phyloP scores from a whole-genome alignment of 176 grass and related monocot species.

The Rhynchospora tenuis region DNA sequence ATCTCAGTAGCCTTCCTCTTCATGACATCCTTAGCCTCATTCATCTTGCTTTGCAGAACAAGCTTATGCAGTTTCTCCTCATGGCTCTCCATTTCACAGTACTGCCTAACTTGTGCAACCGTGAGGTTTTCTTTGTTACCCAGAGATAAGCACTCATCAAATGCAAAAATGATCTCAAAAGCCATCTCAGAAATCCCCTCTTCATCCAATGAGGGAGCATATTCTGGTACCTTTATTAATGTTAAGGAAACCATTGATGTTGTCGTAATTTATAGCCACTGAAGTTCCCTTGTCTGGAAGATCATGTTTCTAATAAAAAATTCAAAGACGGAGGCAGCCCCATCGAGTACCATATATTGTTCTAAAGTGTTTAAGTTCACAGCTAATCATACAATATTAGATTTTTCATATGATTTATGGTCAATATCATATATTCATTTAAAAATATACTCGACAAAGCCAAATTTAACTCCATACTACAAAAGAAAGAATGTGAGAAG shows the following conservation, averaged over 20 bases:
- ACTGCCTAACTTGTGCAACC: conserved; percentile 71
- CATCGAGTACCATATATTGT: neutral
- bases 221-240: conserved; percentile 72
- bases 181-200: conserved; percentile 49
- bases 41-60: conserved; percentile 72
- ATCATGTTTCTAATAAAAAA: neutral
- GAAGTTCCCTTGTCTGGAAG: neutral
- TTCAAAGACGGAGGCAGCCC: neutral
- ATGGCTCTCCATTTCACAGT: conserved; percentile 82
- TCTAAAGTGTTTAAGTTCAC: neutral
- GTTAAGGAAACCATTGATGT: conserved; percentile 47
- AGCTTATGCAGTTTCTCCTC: conserved; percentile 81
- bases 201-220: conserved; percentile 72
- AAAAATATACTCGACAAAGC: neutral
- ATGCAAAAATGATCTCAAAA: conserved; percentile 66
- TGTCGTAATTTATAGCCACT: neutral
- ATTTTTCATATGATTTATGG: neutral
- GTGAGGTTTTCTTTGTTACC: conserved; percentile 92
- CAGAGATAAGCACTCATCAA: conserved; percentile 80
- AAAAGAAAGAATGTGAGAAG: neutral
- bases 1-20: conserved; percentile 67
- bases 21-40: conserved; percentile 77
- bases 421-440: neutral
- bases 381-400: neutral
- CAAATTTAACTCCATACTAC: neutral